Evolutionary conservation across 495 filamentous ascomycete species (phyloP).

Genomic region (Annulohypoxylon stygium): DNA sequence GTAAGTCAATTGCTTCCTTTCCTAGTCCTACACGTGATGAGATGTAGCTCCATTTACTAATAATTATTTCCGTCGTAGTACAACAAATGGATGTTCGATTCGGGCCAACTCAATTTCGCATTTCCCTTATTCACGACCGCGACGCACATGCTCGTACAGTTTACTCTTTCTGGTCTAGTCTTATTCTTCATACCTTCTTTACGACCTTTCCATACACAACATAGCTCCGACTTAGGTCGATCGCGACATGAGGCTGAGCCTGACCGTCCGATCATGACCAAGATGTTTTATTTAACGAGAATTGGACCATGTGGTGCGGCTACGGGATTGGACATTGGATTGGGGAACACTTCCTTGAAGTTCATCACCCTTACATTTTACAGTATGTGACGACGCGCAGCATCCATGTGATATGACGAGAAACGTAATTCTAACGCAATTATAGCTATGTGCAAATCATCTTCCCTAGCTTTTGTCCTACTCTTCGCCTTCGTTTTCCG

Average conservation of each 20-base stretch:
- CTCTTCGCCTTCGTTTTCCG: constrained; percentile 96
- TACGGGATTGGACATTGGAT: constrained; percentile 94
- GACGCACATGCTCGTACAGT: constrained; percentile 96
- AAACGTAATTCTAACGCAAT: constrained; percentile 18
- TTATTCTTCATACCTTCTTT: constrained; percentile 87
- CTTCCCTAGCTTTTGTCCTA: constrained; percentile 92
- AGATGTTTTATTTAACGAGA: constrained; percentile 89
- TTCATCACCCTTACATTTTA: constrained; percentile 98
- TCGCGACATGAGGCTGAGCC: constrained; percentile 67
- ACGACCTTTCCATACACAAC: constrained; percentile 70
- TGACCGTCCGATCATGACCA: constrained; percentile 85
- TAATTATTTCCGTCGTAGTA: constrained; percentile 69
- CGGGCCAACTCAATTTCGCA: constrained; percentile 85
- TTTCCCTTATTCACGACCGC: constrained; percentile 97
- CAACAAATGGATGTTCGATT: constrained; percentile 99
- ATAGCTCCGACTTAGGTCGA: constrained; percentile 62
- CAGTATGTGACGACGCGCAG: constrained; percentile 67
- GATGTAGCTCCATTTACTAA: constrained; percentile 32
- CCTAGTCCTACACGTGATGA: not conserved
- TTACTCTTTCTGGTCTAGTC: constrained; percentile 81
- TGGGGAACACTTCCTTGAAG: constrained; percentile 95
- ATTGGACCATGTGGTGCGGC: constrained; percentile 94
- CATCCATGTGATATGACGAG: not conserved
- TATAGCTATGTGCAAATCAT: constrained; percentile 98
- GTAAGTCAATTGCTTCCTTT: constrained; percentile 65